A percentile compares a stretch with the other conserved stretches of the same genome.
phyloP scores from a whole-genome alignment of 140 eudicot species.

The Oenanthe javanica region DNA sequence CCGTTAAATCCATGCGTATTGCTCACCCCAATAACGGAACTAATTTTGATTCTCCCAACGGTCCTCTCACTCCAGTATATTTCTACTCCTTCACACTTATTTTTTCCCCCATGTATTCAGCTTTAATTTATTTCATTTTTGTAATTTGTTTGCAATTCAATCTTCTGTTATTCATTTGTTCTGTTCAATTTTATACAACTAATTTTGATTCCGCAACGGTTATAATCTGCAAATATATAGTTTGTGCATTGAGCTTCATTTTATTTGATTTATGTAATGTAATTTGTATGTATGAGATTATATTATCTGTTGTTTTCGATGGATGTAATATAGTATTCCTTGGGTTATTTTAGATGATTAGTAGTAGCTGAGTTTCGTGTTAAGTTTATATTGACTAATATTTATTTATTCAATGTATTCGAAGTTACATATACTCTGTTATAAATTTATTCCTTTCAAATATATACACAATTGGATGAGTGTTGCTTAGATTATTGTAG shows the following conservation, averaged over 20 bases:
- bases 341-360: neutral
- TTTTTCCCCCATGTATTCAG: neutral
- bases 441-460: neutral
- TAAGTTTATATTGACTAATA: neutral
- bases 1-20: constrained; percentile 5
- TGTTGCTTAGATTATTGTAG: neutral
- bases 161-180: neutral
- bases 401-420: neutral
- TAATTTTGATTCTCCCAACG: neutral
- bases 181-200: no score
- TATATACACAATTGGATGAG: neutral
- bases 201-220: no score
- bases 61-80: neutral
- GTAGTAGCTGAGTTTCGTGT: neutral
- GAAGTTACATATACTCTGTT: neutral
- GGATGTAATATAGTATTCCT: neutral
- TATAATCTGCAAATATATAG: no score
- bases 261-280: neutral
- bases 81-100: neutral
- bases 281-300: neutral
- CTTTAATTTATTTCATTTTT: neutral
- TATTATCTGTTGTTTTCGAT: neutral
- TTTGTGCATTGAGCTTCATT: neutral
- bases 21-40: neutral
- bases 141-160: neutral